Percentiles rank a stretch among this genome's conserved stretches.
Evolutionary conservation across 2,329 filamentous ascomycete species (phyloP).

Genomic region (Trichoderma sp.): DNA sequence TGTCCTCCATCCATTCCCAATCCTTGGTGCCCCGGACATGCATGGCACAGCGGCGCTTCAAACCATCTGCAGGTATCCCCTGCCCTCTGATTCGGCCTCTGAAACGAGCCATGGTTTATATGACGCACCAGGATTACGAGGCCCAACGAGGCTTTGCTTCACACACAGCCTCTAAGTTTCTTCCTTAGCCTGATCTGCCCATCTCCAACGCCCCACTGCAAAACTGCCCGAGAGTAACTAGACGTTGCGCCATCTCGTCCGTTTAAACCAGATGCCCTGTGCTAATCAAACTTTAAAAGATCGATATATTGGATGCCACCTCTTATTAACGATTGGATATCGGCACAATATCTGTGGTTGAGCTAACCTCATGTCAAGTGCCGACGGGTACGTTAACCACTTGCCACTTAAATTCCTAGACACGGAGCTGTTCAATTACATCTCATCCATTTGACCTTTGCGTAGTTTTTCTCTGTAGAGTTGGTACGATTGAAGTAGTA

Average conservation of each 20-base stretch:
- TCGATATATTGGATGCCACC: neutral
- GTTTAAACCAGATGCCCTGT: neutral
- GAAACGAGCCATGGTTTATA: neutral
- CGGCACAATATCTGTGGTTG: neutral
- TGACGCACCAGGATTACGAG: slow-evolving; percentile 12
- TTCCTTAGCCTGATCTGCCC: neutral
- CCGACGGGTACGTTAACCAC: neutral
- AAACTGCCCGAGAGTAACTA: neutral
- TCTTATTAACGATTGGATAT: neutral
- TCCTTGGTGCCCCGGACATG: neutral
- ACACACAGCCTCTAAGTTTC: neutral
- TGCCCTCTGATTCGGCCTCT: neutral
- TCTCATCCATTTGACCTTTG: neutral
- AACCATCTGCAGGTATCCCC: neutral
- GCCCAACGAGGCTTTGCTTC: neutral
- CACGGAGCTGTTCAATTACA: neutral
- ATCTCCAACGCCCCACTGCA: neutral
- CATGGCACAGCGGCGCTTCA: neutral
- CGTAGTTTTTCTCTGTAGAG: neutral
- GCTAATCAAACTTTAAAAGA: neutral
- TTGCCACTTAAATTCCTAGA: neutral
- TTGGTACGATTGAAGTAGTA: fast-evolving
- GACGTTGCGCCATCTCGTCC: neutral
- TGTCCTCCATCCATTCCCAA: neutral
- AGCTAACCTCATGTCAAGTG: neutral